These are phyloP conservation scores for Candida silvatica DNA, from an alignment of 805 yeast genomes.

Conservation along the genomic window DNA sequence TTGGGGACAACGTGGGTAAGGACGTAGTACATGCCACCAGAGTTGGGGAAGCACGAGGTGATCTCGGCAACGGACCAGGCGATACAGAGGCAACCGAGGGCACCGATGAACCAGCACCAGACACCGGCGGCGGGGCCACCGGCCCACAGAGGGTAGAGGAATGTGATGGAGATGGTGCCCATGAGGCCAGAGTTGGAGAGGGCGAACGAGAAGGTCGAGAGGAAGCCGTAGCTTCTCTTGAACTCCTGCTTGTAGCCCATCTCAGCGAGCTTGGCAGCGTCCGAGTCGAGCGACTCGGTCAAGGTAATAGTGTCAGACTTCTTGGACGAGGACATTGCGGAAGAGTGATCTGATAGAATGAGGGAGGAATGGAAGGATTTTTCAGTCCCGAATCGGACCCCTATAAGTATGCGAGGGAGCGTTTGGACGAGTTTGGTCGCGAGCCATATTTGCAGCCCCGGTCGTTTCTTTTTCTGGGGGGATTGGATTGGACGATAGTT, in stretches of 20 bases:
- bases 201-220: constrained; percentile 58
- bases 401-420: no score
- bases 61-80: constrained; percentile 44
- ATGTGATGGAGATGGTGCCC: constrained; percentile 53
- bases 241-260: constrained; percentile 60
- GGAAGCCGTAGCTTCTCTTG: constrained; percentile 45
- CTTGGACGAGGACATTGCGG: no score
- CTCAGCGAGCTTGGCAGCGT: constrained; percentile 26
- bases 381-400: no score
- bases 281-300: no score
- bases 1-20: constrained; percentile 41
- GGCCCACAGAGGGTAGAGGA: constrained; percentile 34
- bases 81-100: constrained; percentile 42
- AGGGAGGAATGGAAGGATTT: no score
- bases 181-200: constrained; percentile 57
- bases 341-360: no score
- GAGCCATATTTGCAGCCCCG: no score
- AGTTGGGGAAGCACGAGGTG: constrained; percentile 43
- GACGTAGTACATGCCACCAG: constrained; percentile 44
- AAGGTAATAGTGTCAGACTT: no score
- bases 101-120: constrained; percentile 56
- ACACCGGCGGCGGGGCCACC: constrained; percentile 59
- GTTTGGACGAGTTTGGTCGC: no score
- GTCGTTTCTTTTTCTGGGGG: no score
- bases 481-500: no score